Percentiles rank a stretch among this genome's conserved stretches.
phyloP scores from a whole-genome alignment of 2,329 filamentous ascomycete genomes.

The Cytospora piceicola region DNA sequence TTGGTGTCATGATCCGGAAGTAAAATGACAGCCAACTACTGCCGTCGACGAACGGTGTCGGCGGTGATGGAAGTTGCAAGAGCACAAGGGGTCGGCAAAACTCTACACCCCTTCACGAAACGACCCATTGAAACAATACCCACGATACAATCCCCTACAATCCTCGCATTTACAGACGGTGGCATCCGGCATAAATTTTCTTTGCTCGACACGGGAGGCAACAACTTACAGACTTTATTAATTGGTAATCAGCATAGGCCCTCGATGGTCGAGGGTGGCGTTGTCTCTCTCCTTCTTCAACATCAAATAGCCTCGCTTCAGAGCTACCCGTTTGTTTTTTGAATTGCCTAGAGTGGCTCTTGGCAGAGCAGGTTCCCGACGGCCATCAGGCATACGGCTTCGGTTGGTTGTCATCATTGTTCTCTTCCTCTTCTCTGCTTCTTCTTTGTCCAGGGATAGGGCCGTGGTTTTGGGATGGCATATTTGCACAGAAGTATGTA shows the following conservation, averaged over 20 bases:
- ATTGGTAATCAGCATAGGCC: conserved; percentile 28
- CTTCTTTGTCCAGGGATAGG: background rate
- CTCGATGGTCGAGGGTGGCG: conserved; percentile 22
- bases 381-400: background rate
- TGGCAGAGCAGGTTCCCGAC: background rate
- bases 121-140: background rate
- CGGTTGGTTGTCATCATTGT: background rate
- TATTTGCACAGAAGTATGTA: conserved; percentile 4
- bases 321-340: background rate
- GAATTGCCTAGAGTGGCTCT: background rate
- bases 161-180: conserved; percentile 12
- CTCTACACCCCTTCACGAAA: background rate
- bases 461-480: background rate
- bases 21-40: conserved; percentile 4
- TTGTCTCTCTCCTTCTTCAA: conserved; percentile 20
- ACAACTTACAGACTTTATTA: conserved; percentile 17
- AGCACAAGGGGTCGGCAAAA: background rate
- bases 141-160: conserved; percentile 2
- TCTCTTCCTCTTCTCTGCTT: background rate
- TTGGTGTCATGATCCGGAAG: conserved; percentile 66
- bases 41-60: background rate
- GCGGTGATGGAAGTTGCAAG: background rate
- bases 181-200: conserved; percentile 2
- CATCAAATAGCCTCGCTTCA: background rate
- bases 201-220: background rate